Base-by-base conservation (phyloP, 2,329 filamentous ascomycete species). In the Gaeumannomyces tritici region DNA sequence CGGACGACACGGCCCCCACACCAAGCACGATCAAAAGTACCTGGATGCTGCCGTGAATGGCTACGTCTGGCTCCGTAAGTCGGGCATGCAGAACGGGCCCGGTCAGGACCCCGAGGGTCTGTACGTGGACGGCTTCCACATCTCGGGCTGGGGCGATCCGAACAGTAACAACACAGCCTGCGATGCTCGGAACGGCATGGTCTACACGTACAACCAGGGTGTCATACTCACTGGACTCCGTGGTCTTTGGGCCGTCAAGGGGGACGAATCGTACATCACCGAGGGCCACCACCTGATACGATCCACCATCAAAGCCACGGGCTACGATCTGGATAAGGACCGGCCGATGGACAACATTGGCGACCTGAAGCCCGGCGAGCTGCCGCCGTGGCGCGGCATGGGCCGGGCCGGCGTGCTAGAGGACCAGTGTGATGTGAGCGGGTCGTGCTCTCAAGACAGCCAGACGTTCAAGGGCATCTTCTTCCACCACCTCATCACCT, bases 381-480 rank as follows among this genome's bases (percentile, higher is more conserved):
- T 81, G 29, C 81, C 82, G 0, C 74, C 73, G 13, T 96, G 91
- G 91, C 77, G 81, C 54, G 91, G 91, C 0, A 80, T 96, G 0
- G 93, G 93, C 29, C 84, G 89, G 5, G 83, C 83, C 24, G 93
- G 93, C 2, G 83, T 97, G 31, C 75, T 98, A 55, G 91, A 96
- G 72, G 93, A 98, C 59, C 76, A 81, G 47, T 97, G 93, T 71
- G 93, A 98, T 72, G 83, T 86, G 2, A 77, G 76, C 24, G 90
- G 85, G 3, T 81, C 77, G 55, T 97, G 93, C 73, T 91, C 85
- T 24, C 92, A 97, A 72, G 84, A 98, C 68, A 83, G 82, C 0
- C 93, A 97, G 69, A 92, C 90, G 0, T 97, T 97, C 83, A 98
- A 97, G 73, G 90, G 91, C 31, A 93, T 97, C 63, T 96, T 93